Conservation (phyloP, 2,329 filamentous ascomycete genomes). For the Fusarium stilboides region DNA sequence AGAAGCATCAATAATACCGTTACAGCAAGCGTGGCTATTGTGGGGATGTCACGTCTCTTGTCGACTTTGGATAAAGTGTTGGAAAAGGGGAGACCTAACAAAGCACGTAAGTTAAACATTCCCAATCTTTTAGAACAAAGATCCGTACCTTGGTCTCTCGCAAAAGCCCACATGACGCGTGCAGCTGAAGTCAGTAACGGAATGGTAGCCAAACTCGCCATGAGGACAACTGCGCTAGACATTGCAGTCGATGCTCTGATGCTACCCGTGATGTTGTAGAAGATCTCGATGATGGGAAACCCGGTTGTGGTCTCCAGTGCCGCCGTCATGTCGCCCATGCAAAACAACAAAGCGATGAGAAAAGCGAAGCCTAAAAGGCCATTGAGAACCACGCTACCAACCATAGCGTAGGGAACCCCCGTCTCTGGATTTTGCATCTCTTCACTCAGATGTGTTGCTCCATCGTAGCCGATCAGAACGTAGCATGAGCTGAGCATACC, state of each 20-base stretch:
- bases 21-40: slow-evolving; percentile 7
- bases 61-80: slow-evolving; percentile 23
- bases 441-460: slow-evolving; percentile 39
- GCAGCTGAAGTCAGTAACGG: slow-evolving; percentile 34
- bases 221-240: slow-evolving; percentile 13
- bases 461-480: slow-evolving; percentile 38
- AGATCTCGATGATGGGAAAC: slow-evolving; percentile 41
- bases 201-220: slow-evolving; percentile 34
- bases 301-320: slow-evolving; percentile 26
- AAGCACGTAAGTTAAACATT: neutral
- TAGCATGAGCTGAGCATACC: slow-evolving; percentile 43
- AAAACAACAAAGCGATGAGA: slow-evolving; percentile 31
- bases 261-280: slow-evolving; percentile 26
- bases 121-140: no score
- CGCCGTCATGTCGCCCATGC: slow-evolving; percentile 27
- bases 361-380: slow-evolving; percentile 31
- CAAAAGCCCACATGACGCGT: slow-evolving; percentile 43
- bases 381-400: slow-evolving; percentile 30
- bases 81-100: slow-evolving; percentile 36
- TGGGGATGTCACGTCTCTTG: slow-evolving; percentile 26
- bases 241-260: neutral
- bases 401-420: slow-evolving; percentile 34
- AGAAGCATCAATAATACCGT: slow-evolving; percentile 32
- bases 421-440: slow-evolving; percentile 38
- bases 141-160: slow-evolving; percentile 32